A percentile compares a stretch with the other conserved stretches of the same genome.
These are phyloP conservation scores for Ogataea philodendri DNA, from an alignment of 805 yeast species.

Conservation along the genomic window DNA sequence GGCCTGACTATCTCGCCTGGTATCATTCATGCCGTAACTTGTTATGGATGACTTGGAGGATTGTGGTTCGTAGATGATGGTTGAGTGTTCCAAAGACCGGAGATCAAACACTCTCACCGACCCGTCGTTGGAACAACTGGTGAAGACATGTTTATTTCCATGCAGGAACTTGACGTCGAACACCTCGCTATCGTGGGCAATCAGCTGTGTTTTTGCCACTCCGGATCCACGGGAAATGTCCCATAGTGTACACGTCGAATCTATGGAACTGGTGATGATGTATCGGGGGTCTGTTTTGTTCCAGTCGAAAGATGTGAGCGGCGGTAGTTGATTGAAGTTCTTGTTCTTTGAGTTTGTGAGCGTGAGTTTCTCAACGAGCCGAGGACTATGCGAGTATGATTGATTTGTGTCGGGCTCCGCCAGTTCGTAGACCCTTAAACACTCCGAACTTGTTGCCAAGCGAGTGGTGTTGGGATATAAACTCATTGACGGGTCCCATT, in stretches of 20 bases:
- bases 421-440: slow-evolving; percentile 50
- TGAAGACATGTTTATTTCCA: slow-evolving; percentile 72
- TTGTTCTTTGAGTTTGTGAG: slow-evolving; percentile 42
- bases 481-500: slow-evolving; percentile 62
- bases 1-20: no score
- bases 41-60: slow-evolving; percentile 18
- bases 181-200: slow-evolving; percentile 95
- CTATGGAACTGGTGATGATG: slow-evolving; percentile 83
- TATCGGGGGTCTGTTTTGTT: slow-evolving; percentile 64
- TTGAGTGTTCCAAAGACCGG: slow-evolving; percentile 85
- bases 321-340: slow-evolving; percentile 64
- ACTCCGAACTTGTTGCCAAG: slow-evolving; percentile 71
- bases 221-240: slow-evolving; percentile 63
- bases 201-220: slow-evolving; percentile 83
- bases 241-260: slow-evolving; percentile 97
- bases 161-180: slow-evolving; percentile 85
- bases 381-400: slow-evolving; percentile 6
- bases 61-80: slow-evolving; percentile 86
- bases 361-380: slow-evolving; percentile 40
- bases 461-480: slow-evolving; percentile 36
- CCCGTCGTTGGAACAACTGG: slow-evolving; percentile 95
- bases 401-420: slow-evolving; percentile 15
- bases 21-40: no score
- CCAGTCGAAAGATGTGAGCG: slow-evolving; percentile 95
- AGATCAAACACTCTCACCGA: slow-evolving; percentile 90